phyloP scores from a whole-genome alignment of 2,329 filamentous ascomycete genomes.

The Colletotrichum sp. region DNA sequence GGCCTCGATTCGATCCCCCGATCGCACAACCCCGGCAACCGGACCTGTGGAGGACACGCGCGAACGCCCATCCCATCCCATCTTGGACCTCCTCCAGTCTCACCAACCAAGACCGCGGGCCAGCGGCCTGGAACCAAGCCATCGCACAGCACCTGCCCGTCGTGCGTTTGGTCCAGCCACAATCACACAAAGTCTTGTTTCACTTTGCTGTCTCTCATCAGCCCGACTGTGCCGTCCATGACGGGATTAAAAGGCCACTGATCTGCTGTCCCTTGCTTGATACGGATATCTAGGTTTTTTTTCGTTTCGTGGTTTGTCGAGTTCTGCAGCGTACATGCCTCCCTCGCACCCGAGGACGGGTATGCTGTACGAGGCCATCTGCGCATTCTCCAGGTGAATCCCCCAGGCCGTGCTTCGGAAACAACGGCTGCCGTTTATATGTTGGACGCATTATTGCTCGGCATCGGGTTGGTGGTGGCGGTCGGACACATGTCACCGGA shows the following conservation, averaged over 20 bases:
- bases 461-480: not conserved
- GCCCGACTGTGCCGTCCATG: not conserved
- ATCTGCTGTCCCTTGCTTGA: not conserved
- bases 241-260: not conserved
- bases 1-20: slow-evolving; percentile 5
- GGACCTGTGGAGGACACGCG: not conserved
- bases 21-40: slow-evolving; percentile 21
- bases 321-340: not conserved
- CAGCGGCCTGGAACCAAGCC: not conserved
- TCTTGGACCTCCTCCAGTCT: not conserved
- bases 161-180: slow-evolving; percentile 12
- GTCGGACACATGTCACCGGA: not conserved
- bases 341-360: not conserved
- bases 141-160: not conserved
- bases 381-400: not conserved
- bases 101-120: not conserved
- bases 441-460: not conserved
- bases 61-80: not conserved
- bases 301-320: not conserved
- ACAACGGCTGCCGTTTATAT: not conserved
- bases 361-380: not conserved
- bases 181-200: slow-evolving; percentile 4
- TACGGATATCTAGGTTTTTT: not conserved
- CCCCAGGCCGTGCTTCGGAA: not conserved
- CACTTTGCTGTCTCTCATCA: not conserved